A percentile compares a stretch with the other conserved stretches of the same genome.
These are phyloP conservation scores for Fraxinus greggii DNA, from an alignment of 305 asterid genomes.

Conservation along the genomic window DNA sequence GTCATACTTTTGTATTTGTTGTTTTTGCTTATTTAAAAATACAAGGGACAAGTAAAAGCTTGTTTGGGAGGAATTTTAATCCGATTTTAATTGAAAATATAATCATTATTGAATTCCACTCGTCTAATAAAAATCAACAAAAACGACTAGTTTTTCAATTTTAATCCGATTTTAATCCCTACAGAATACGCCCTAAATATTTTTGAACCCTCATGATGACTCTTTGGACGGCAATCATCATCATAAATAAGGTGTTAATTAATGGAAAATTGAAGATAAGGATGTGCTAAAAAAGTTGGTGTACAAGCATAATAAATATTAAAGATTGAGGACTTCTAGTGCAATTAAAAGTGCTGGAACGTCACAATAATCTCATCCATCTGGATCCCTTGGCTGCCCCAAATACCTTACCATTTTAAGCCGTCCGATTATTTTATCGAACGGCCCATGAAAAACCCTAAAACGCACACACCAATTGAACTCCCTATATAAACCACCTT, in stretches of 20 bases:
- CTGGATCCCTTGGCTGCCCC: background rate
- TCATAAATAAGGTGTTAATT: background rate
- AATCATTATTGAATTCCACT: no score
- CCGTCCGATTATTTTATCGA: background rate
- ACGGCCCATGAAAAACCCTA: background rate
- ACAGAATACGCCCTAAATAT: no score
- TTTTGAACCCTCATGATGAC: no score
- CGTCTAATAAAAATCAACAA: no score
- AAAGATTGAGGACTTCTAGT: background rate
- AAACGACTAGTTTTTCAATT: no score
- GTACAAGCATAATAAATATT: no score
- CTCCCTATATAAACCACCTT: background rate
- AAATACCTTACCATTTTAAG: background rate
- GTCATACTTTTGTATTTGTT: background rate
- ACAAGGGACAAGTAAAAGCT: no score
- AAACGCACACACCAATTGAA: background rate
- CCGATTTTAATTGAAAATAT: no score
- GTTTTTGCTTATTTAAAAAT: no score
- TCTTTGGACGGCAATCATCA: no score
- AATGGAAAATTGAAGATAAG: background rate
- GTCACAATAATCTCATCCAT: background rate
- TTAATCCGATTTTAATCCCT: no score
- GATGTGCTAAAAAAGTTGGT: background rate
- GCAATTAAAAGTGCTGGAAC: background rate
- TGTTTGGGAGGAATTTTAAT: no score